phyloP scores from a whole-genome alignment of 2,329 filamentous ascomycete genomes.

The Pseudomassariella vexata region DNA sequence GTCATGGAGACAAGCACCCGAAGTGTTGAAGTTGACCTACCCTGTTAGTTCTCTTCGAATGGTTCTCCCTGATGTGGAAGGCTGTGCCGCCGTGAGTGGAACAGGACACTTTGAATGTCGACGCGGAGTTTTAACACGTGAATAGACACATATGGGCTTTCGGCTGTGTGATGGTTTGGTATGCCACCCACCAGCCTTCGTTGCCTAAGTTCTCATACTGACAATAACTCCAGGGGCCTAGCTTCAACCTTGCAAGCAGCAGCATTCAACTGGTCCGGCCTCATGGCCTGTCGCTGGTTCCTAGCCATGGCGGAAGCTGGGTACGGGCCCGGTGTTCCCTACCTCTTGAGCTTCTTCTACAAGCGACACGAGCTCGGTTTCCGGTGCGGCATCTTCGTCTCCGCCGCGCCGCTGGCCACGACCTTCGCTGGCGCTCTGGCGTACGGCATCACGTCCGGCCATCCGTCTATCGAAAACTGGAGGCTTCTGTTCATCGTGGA shows the following conservation, averaged over 20 bases:
- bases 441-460: conserved; percentile 61
- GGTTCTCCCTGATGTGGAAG: conserved; percentile 36
- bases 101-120: too few species aligned
- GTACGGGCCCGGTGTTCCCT: conserved; percentile 25
- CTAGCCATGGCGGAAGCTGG: conserved; percentile 25
- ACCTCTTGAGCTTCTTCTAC: conserved; percentile 29
- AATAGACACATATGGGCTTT: conserved; percentile 20
- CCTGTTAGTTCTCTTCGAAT: conserved; percentile 31
- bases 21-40: neutral
- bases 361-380: conserved; percentile 38
- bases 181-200: conserved; percentile 7
- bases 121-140: too few species aligned
- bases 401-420: conserved; percentile 57
- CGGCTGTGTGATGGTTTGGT: conserved; percentile 22
- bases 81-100: conserved; percentile 29
- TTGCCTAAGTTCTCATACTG: conserved; percentile 1
- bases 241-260: conserved; percentile 23
- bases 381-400: conserved; percentile 26
- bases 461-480: conserved; percentile 43
- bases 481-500: conserved; percentile 28
- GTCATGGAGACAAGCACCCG: neutral
- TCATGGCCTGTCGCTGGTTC: conserved; percentile 25
- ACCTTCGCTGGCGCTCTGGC: conserved; percentile 64
- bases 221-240: conserved; percentile 17
- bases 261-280: conserved; percentile 22